Percentiles rank a stretch among this genome's conserved stretches.
Conservation (phyloP, 1,284 basidiomycete genomes). For the Microbotryum scabiosae region DNA sequence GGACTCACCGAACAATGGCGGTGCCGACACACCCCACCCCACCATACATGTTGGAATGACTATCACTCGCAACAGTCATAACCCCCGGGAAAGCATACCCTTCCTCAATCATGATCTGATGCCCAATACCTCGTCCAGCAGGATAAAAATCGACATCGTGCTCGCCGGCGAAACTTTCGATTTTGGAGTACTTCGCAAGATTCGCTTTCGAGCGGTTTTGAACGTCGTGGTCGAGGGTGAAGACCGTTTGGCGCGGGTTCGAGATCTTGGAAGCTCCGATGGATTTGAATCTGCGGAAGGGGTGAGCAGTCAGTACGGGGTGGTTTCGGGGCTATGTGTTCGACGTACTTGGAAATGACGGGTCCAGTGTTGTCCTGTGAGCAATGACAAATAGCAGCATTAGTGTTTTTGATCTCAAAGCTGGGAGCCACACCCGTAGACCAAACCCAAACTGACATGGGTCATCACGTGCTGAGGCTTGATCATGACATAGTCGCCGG, state of each 20-base stretch:
- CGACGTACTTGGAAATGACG: conserved; percentile 79
- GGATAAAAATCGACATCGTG: conserved; percentile 93
- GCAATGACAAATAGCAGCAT: not conserved
- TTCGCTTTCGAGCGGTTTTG: conserved; percentile 95
- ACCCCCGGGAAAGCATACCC: conserved; percentile 81
- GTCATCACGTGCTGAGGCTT: conserved; percentile 78
- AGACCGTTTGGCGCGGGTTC: conserved; percentile 78
- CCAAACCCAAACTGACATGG: conserved; percentile 40
- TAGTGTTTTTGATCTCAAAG: not conserved
- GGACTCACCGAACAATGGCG: conserved; percentile 57
- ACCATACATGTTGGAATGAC: conserved; percentile 98
- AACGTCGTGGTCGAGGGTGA: conserved; percentile 96
- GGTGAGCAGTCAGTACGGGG: not conserved
- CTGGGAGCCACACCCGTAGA: not conserved
- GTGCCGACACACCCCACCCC: conserved; percentile 96
- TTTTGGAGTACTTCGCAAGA: conserved; percentile 82
- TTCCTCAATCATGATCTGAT: conserved; percentile 90
- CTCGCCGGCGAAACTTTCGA: conserved; percentile 80
- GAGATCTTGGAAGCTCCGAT: conserved; percentile 83
- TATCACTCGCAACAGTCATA: conserved; percentile 86
- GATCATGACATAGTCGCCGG: conserved; percentile 99
- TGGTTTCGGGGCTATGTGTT: not conserved
- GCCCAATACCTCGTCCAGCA: conserved; percentile 94
- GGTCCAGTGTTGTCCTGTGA: conserved; percentile 92
- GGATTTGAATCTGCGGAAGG: conserved; percentile 67